phyloP scores from a whole-genome alignment of 805 yeast species.

The Yamadazyma sp. region DNA sequence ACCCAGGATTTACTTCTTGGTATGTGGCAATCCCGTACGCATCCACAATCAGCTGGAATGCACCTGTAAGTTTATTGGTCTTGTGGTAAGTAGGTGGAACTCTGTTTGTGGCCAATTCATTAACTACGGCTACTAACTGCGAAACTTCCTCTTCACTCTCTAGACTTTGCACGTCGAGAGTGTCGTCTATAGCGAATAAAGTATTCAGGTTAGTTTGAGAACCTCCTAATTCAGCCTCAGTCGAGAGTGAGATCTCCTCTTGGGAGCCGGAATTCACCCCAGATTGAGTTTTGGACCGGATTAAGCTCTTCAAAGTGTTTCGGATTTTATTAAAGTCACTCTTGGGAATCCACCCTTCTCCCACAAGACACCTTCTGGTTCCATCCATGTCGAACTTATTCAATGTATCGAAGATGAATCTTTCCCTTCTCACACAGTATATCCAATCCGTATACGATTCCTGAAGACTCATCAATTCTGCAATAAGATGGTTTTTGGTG shows the following conservation, averaged over 20 bases:
- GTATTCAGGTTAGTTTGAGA: conserved; percentile 12
- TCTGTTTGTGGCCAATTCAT: conserved; percentile 61
- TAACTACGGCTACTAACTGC: conserved; percentile 44
- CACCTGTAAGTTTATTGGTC: conserved; percentile 66
- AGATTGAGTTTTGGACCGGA: conserved; percentile 34
- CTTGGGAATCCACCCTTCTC: conserved; percentile 74
- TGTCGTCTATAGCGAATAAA: conserved; percentile 26
- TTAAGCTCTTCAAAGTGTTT: conserved; percentile 40
- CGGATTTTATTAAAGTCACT: conserved; percentile 43
- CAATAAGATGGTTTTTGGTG: conserved; percentile 36
- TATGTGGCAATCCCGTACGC: conserved; percentile 79
- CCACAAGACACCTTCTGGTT: conserved; percentile 63
- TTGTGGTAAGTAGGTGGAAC: conserved; percentile 73
- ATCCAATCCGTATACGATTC: conserved; percentile 33
- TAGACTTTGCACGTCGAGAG: conserved; percentile 19
- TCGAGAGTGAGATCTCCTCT: conserved; percentile 16
- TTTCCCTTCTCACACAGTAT: conserved; percentile 49
- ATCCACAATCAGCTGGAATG: conserved; percentile 69
- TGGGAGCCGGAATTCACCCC: conserved; percentile 15
- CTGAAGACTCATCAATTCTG: conserved; percentile 38
- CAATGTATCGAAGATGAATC: conserved; percentile 56
- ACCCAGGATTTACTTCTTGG: conserved; percentile 73
- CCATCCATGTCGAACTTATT: conserved; percentile 69
- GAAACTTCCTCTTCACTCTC: conserved; percentile 20
- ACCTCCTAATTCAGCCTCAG: neutral